Evolutionary conservation across 257 asterid genomes (phyloP), one percentile per base, ranked within the genome.

Genomic region (Linderniella brevidens): DNA sequence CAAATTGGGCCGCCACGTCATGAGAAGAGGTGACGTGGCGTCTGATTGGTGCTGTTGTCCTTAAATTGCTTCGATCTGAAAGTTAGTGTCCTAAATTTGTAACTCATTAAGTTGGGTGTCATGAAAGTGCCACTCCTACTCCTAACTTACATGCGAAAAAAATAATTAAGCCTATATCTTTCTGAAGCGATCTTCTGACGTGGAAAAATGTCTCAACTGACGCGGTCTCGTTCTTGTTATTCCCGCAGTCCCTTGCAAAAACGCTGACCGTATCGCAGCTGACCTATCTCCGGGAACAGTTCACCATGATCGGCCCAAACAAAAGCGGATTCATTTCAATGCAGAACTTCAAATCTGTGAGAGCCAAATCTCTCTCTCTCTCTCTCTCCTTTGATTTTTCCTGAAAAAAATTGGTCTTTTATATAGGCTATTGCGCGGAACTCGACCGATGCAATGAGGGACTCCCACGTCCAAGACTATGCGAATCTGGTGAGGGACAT

Each of bases 361-460:
- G 49, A 52, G 16, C 36, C 49, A 67, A 47, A 52, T 32, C 60
- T 15, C 50, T 55, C 35, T 48, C 42, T 47, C 37, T 54, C 48
- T 45, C 36, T n/a, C 20, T 38, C 17, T 49, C 5, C 55, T 35
- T 58, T 4, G 15, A 11, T 35, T 9, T 37, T 20, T 11, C 29
- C 13, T 9, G 5, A 19, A 45, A 45, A n/a, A n/a, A n/a, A n/a
- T n/a, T 10, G 11, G 14, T 37, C 35, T 55, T 14, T 47, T 55
- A 37, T 36, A 62, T 69, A 87, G 97, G 92, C 90, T 39, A 60
- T 74, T 56, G 38, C 71, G 48, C 80, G 67, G 76, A 60, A 57
- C 65, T 66, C 84, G 9, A 88, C 97, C 0, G 92, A 83, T 58
- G 97, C 95, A 25, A 70, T 80, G 77, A 87, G 74, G 69, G 95